Evolutionary conservation across 768 basidiomycete genomes (phyloP), one percentile per base, ranked within the genome.

Genomic region (Lentinula sp.): DNA sequence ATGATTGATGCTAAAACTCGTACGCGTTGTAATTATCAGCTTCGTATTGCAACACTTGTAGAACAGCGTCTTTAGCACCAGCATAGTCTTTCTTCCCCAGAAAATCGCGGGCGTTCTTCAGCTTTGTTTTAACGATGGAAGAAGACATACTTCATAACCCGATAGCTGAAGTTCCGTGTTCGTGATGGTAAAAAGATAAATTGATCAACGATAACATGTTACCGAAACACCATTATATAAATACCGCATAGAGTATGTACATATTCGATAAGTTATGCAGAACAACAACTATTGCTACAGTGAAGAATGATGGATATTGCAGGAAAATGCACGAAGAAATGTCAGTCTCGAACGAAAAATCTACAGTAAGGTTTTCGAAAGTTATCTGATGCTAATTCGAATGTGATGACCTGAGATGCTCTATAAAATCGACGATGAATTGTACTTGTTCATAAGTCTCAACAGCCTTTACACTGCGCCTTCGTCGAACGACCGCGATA

Each of bases 401-500:
- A 18, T 55, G 55, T 23, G 16, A 45, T 31, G 39, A 43, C 56
- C 77, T 70, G 61, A 91, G 68, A 73, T 81, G 85, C 42, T 87
- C 83, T 3, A 92, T 84, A 70, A 84, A 95, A 34, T 91, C 87
- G 0, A 87, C 83, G 53, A 95, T 72, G 68, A 95, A 94, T 64
- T 79, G 75, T 15, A 96, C 96, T 72, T 98, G 95, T 70, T 97
- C 93, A 69, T 90, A 87, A 3, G 93, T 96, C 71, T 98, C 96
- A 43, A 98, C 84, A 1, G 95, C 94, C 70, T 98, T 98, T 60
- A 87, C 72, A 65, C 93, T 94, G 63, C 95, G 76, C 63, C 94
- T 75, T 63, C 82, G 75, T 53, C 95, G 75, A 7, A 95, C 83
- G 60, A 93, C 81, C 5, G 77, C 73, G 58, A 98, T 91, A 1